phyloP scores from a whole-genome alignment of 2,329 filamentous ascomycete genomes.

The Leptosphaerulina australis region DNA sequence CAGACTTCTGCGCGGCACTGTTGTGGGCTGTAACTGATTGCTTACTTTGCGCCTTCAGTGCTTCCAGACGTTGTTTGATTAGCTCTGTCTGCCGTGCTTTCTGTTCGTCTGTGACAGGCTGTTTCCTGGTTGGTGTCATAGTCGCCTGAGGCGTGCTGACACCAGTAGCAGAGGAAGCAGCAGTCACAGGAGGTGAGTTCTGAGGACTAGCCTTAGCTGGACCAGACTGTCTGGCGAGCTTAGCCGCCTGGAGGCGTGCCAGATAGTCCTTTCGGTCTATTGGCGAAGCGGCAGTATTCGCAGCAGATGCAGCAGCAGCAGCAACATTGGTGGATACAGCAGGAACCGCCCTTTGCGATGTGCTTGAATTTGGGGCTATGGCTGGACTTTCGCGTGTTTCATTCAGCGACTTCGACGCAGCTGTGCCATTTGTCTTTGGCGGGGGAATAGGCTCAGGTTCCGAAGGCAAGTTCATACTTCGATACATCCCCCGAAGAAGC shows the following conservation, averaged over 20 bases:
- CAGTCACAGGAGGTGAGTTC: constrained; percentile 25
- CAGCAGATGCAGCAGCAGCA: constrained; percentile 21
- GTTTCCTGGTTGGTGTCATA: constrained; percentile 22
- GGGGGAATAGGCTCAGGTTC: constrained; percentile 33
- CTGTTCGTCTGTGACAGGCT: constrained; percentile 44
- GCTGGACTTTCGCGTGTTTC: neutral
- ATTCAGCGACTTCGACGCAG: constrained; percentile 6
- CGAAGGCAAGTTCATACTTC: constrained; percentile 37
- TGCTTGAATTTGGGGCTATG: constrained; percentile 12
- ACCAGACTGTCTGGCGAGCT: constrained; percentile 58
- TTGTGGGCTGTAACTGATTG: constrained; percentile 17
- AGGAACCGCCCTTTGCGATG: constrained; percentile 22
- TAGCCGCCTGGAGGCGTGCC: constrained; percentile 75
- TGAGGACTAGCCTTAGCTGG: constrained; percentile 30
- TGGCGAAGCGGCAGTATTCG: constrained; percentile 47
- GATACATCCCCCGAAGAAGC: constrained; percentile 37
- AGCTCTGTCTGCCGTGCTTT: constrained; percentile 73
- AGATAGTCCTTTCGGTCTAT: constrained; percentile 78
- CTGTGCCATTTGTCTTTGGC: constrained; percentile 24
- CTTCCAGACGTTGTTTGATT: constrained; percentile 78
- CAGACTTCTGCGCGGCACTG: constrained; percentile 10
- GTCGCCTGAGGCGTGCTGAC: constrained; percentile 22
- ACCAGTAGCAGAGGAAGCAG: constrained; percentile 15
- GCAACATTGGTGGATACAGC: constrained; percentile 31
- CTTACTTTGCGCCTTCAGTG: constrained; percentile 47